Evolutionary conservation across 768 basidiomycete species (phyloP), one percentile per base, ranked within the genome.

Genomic region (Russula vinacea): DNA sequence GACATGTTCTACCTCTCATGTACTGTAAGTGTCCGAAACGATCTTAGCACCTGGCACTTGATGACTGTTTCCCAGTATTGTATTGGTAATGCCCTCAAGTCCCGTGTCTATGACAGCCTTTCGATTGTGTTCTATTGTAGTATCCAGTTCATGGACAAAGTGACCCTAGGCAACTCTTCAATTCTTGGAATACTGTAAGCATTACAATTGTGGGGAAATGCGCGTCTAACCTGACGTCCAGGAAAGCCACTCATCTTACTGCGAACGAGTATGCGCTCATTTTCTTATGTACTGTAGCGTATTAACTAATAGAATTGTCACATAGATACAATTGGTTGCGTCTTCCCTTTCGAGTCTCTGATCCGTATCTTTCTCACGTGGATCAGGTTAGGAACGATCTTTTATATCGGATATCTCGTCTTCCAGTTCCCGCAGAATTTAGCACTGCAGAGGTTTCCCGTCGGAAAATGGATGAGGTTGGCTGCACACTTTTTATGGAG

Each of bases 71-170:
- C 54, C 60, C 58, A 85, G 85, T 77, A 29, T 78, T 86, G 44
- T 86, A 85, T 68, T 84, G 79, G 83, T 85, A 69, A 39, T 76
- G 16, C 11, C 55, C 8, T 14, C 16, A 19, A 22, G 19, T 29
- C 14, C 19, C 6, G 8, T 33, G 6, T 6, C 5, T 29, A 32
- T 6, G 53, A 16, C n/a, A 17, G 35, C n/a, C 26, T 39, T 24
- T 49, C 29, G 68, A 72, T 62, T 11, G 68, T 64, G 2, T 6
- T 64, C 85, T 33, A 67, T 60, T 62, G 85, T 45, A 68, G 87
- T 82, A 80, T 90, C n/a, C 87, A 89, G 70, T 89, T 85, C 65
- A 89, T 89, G 85, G 88, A 89, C 67, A 89, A 89, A 74, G 85
- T 83, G 0, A 90, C 88, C 0, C 76, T 89, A 4, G 88, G 86